Percentiles rank a stretch among this genome's conserved stretches.
phyloP scores from a whole-genome alignment of 2,329 filamentous ascomycete genomes.

The Sarocladiaceae sp. region DNA sequence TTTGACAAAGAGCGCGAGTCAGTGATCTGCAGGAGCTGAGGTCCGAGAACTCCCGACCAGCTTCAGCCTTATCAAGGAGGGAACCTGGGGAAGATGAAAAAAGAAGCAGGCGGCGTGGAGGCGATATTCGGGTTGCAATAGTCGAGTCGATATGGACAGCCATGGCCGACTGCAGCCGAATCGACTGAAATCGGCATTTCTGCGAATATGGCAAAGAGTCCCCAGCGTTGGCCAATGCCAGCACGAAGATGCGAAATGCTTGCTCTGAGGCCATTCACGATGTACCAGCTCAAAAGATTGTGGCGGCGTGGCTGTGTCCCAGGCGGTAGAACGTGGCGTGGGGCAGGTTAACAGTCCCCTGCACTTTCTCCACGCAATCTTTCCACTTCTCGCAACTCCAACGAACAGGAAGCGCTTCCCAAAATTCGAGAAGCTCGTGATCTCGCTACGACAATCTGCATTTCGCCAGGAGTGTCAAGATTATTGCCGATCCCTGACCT shows the following conservation, averaged over 20 bases:
- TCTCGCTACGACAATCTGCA: no score
- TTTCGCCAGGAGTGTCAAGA: not conserved
- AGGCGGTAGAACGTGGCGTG: not conserved
- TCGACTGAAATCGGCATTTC: not conserved
- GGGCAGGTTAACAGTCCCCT: no score
- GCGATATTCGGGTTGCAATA: no score
- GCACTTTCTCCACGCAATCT: no score
- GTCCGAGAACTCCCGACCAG: no score
- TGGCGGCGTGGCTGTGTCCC: slow-evolving; percentile 3
- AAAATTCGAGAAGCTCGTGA: not conserved
- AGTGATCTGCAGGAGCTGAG: no score
- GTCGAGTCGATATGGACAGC: no score
- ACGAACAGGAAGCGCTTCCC: no score
- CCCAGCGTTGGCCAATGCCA: not conserved
- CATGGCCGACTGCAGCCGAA: not conserved
- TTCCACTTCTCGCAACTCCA: not conserved
- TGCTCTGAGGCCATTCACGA: not conserved
- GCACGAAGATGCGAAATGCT: not conserved
- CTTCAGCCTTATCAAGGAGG: no score
- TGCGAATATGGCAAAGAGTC: not conserved
- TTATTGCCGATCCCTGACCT: not conserved
- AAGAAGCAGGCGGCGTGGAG: no score
- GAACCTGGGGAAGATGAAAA: no score
- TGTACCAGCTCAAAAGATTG: not conserved
- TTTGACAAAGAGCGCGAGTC: no score